A percentile compares a stretch with the other conserved stretches of the same genome.
These are phyloP conservation scores for Skeletonema menzelii DNA, from an alignment of 108 stramenopile species.

Conservation along the genomic window DNA sequence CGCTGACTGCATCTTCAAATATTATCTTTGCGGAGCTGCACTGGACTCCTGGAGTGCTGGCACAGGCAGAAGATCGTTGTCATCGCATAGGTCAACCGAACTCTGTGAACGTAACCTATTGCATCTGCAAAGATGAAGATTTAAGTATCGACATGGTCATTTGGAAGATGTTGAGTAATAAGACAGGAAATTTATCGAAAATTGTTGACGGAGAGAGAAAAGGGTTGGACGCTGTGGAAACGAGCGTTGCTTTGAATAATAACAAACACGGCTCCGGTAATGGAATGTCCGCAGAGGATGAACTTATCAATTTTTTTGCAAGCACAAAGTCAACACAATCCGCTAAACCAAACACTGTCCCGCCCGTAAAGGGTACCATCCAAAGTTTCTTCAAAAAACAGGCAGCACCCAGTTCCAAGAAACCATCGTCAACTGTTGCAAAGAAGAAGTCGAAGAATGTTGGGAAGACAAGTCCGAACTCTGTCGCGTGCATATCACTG, in stretches of 20 bases:
- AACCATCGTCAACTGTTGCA: not conserved
- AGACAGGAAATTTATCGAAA: conserved; percentile 64
- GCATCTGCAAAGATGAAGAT: conserved; percentile 65
- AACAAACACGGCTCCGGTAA: not conserved
- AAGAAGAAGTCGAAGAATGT: not conserved
- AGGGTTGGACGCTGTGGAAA: conserved; percentile 38
- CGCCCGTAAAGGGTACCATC: conserved; percentile 40
- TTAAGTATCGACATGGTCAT: conserved; percentile 67
- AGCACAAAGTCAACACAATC: not conserved
- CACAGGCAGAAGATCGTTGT: conserved; percentile 94
- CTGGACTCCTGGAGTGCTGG: conserved; percentile 86
- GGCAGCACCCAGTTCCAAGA: not conserved
- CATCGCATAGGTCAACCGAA: conserved; percentile 91
- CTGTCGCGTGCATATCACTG: conserved; percentile 24
- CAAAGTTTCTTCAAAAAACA: conserved; percentile 49
- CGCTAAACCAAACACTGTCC: not conserved
- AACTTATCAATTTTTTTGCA: conserved; percentile 46
- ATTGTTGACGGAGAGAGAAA: conserved; percentile 69
- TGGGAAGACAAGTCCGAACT: conserved; percentile 4
- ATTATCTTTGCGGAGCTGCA: conserved; percentile 85
- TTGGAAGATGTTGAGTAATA: conserved; percentile 79
- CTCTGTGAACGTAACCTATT: conserved; percentile 86
- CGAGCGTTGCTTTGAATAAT: not conserved
- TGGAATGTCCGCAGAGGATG: conserved; percentile 40
- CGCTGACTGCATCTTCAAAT: conserved; percentile 84